phyloP scores from a whole-genome alignment of 179 eudicot genomes.

The Pouteria campechiana region DNA sequence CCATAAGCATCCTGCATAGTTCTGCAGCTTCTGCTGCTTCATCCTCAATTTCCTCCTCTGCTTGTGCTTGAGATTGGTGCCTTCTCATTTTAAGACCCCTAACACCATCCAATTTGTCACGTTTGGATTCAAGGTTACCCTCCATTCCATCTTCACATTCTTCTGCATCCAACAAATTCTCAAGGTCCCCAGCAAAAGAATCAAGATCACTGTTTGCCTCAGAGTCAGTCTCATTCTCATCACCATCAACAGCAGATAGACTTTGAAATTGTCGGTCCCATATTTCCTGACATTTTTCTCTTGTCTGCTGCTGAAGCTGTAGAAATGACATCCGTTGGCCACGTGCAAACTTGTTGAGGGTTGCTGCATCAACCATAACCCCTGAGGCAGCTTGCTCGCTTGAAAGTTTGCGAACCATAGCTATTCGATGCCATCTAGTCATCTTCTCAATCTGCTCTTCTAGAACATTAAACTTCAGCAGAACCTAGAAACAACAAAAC shows the following conservation, averaged over 20 bases:
- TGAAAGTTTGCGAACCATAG: slow-evolving; percentile 87
- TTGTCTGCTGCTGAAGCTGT: slow-evolving; percentile 94
- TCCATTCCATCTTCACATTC: slow-evolving; percentile 81
- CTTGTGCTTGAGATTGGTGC: slow-evolving; percentile 59
- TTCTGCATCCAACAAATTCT: slow-evolving; percentile 93
- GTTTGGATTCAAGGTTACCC: slow-evolving; percentile 41
- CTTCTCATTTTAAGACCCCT: slow-evolving; percentile 92
- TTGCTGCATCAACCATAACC: slow-evolving; percentile 73
- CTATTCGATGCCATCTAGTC: slow-evolving; percentile 97
- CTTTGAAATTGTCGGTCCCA: slow-evolving; percentile 92
- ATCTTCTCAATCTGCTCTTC: slow-evolving; percentile 76
- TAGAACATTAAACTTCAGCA: slow-evolving; percentile 73
- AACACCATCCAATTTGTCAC: slow-evolving; percentile 61
- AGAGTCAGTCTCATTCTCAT: slow-evolving; percentile 81
- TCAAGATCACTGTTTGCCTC: slow-evolving; percentile 96
- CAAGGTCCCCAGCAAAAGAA: slow-evolving; percentile 97
- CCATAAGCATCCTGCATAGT: slow-evolving; percentile 75
- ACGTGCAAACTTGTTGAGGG: slow-evolving; percentile 90
- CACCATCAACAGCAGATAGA: slow-evolving; percentile 72
- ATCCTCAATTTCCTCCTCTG: slow-evolving; percentile 85
- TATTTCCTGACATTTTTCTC: slow-evolving; percentile 97
- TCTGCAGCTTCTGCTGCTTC: slow-evolving; percentile 97
- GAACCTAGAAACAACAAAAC: slow-evolving; percentile 40
- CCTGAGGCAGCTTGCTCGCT: slow-evolving; percentile 96
- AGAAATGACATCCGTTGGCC: slow-evolving; percentile 98